Percentiles rank a stretch among this genome's conserved stretches.
These are phyloP conservation scores for Batrachochytrium dendrobatidis DNA, from an alignment of 371 early-diverging fungal species.

Conservation along the genomic window DNA sequence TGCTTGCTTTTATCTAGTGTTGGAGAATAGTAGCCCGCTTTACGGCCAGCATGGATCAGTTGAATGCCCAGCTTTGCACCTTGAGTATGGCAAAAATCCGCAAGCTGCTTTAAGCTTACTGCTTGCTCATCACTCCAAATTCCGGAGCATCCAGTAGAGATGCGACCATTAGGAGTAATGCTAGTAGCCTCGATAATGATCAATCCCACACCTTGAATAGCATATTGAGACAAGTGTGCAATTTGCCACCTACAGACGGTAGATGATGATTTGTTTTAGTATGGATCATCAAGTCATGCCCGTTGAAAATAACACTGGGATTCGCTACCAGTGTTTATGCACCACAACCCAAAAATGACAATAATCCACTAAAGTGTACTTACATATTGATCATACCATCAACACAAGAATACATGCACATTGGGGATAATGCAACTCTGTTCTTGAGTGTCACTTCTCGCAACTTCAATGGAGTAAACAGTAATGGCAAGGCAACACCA, in stretches of 20 bases:
- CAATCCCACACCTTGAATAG: constrained; percentile 65
- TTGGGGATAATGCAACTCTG: constrained; percentile 71
- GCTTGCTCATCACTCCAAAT: constrained; percentile 75
- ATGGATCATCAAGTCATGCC: background rate
- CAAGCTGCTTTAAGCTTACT: constrained; percentile 49
- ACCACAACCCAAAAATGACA: background rate
- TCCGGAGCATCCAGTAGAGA: constrained; percentile 67
- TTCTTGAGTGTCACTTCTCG: constrained; percentile 58
- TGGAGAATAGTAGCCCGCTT: constrained; percentile 55
- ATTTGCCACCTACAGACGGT: constrained; percentile 42
- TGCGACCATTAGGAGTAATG: constrained; percentile 66
- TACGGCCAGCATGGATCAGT: constrained; percentile 76
- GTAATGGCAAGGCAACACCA: background rate
- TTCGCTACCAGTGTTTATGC: background rate
- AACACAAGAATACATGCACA: constrained; percentile 50
- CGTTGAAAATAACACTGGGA: background rate
- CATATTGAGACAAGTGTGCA: constrained; percentile 62
- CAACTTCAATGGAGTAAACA: constrained; percentile 58
- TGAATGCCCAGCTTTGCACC: constrained; percentile 64
- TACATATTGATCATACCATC: background rate
- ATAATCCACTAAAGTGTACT: background rate
- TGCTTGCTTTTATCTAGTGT: constrained; percentile 24
- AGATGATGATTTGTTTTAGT: no score
- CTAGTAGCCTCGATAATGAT: constrained; percentile 75
- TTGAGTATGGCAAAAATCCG: constrained; percentile 53